A percentile compares a stretch with the other conserved stretches of the same genome.
These are phyloP conservation scores for Russula vinacea DNA, from an alignment of 768 basidiomycete species.

Conservation along the genomic window DNA sequence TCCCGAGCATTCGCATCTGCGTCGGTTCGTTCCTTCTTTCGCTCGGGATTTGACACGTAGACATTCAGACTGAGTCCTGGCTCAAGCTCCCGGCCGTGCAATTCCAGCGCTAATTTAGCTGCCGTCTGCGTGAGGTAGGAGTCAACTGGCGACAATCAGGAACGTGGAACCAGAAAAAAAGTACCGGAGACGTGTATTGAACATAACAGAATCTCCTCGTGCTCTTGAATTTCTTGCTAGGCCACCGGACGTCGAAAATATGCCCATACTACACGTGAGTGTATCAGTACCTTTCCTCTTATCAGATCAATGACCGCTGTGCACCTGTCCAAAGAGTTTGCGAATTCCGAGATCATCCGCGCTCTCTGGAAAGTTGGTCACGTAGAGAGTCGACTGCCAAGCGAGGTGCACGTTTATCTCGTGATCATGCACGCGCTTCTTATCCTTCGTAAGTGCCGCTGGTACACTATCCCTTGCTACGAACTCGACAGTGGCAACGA, in stretches of 20 bases:
- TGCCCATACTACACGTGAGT: constrained; percentile 64
- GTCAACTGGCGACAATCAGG: constrained; percentile 9
- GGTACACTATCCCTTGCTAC: constrained; percentile 76
- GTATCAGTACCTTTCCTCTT: constrained; percentile 16
- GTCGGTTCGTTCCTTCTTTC: constrained; percentile 88
- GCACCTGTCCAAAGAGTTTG: constrained; percentile 72
- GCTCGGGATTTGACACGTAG: constrained; percentile 83
- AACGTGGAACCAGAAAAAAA: constrained; percentile 33
- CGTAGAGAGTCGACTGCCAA: constrained; percentile 92
- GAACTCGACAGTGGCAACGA: constrained; percentile 91
- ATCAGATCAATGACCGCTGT: constrained; percentile 22
- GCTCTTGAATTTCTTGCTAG: constrained; percentile 92
- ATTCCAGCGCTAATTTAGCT: constrained; percentile 73
- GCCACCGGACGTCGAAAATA: constrained; percentile 95
- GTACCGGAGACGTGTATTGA: constrained; percentile 81
- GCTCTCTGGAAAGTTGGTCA: constrained; percentile 91
- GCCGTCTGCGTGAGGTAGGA: constrained; percentile 42
- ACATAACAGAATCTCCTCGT: constrained; percentile 92
- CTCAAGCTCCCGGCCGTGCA: constrained; percentile 75
- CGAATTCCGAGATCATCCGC: constrained; percentile 76
- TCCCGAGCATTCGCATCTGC: constrained; percentile 80
- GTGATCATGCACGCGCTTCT: constrained; percentile 72
- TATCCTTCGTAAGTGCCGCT: constrained; percentile 89
- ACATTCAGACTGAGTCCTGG: constrained; percentile 69
- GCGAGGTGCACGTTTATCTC: constrained; percentile 86